Conservation (phyloP, 805 yeast species). For the Ogataea ganodermae region DNA sequence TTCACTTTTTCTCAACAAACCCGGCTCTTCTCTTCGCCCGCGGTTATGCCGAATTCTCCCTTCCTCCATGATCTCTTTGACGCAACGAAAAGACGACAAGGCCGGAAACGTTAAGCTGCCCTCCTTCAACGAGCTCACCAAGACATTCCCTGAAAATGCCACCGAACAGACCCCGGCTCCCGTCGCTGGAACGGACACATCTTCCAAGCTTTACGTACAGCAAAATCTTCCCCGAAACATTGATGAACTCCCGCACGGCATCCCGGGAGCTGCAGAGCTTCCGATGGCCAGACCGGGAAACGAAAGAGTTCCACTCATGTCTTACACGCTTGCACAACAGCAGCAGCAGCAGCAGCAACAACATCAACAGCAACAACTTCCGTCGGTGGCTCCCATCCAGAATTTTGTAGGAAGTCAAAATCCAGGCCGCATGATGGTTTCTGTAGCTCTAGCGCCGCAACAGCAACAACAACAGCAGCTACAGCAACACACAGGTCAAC, state of each 20-base stretch:
- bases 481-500: neutral
- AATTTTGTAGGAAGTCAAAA: neutral
- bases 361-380: neutral
- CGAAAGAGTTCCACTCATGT: neutral
- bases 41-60: neutral
- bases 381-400: neutral
- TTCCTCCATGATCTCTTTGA: slow-evolving; percentile 16
- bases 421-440: neutral
- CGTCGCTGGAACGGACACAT: neutral
- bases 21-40: neutral
- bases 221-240: neutral
- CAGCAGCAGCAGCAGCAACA: neutral
- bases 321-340: neutral
- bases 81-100: slow-evolving; percentile 14
- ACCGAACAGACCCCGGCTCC: neutral
- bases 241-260: neutral
- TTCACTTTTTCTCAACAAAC: neutral
- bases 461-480: neutral
- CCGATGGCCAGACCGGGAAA: neutral
- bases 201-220: neutral
- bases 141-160: slow-evolving; percentile 18
- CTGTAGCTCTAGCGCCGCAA: neutral
- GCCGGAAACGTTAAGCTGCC: slow-evolving; percentile 22
- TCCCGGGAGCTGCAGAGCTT: neutral
- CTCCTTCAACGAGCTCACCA: slow-evolving; percentile 27